These are phyloP conservation scores for Boletellus deceptivus DNA, from an alignment of 1,284 basidiomycete species.

Conservation along the genomic window DNA sequence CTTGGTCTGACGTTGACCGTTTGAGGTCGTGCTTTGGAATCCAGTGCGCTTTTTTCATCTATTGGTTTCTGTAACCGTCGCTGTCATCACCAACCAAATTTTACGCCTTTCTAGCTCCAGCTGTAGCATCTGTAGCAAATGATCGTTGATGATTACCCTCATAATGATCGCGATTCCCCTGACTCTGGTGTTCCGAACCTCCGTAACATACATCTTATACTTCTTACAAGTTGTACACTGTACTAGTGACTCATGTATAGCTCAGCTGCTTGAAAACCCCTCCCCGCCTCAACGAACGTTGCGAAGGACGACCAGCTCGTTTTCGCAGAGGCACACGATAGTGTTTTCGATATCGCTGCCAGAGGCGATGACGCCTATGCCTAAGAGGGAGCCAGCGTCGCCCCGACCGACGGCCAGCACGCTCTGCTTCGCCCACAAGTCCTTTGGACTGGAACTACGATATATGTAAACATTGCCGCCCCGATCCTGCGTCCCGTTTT, in stretches of 20 bases:
- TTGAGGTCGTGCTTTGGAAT: conserved; percentile 18
- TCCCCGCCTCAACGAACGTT: conserved; percentile 37
- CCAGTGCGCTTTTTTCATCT: conserved; percentile 30
- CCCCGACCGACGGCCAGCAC: conserved; percentile 73
- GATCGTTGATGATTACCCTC: conserved; percentile 38
- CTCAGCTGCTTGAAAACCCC: conserved; percentile 20
- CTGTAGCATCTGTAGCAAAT: conserved; percentile 35
- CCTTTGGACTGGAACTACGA: conserved; percentile 48
- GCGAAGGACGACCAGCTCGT: conserved; percentile 64
- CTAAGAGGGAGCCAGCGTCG: conserved; percentile 72
- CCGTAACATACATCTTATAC: conserved; percentile 40
- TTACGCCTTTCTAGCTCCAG: conserved; percentile 22
- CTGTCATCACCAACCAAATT: conserved; percentile 29
- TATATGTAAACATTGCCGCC: conserved; percentile 87
- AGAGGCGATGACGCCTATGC: conserved; percentile 56
- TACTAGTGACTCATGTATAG: conserved; percentile 32
- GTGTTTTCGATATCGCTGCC: conserved; percentile 32
- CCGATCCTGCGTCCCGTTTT: conserved; percentile 61
- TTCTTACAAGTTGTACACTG: conserved; percentile 35
- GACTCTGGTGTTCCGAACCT: conserved; percentile 25
- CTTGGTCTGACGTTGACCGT: conserved; percentile 8
- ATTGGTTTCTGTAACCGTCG: conserved; percentile 29
- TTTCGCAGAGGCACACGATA: conserved; percentile 77
- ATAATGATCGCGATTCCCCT: conserved; percentile 34
- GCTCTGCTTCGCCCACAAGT: conserved; percentile 71